phyloP scores from a whole-genome alignment of 2,329 filamentous ascomycete genomes.

The Pseudopithomyces chartarum region DNA sequence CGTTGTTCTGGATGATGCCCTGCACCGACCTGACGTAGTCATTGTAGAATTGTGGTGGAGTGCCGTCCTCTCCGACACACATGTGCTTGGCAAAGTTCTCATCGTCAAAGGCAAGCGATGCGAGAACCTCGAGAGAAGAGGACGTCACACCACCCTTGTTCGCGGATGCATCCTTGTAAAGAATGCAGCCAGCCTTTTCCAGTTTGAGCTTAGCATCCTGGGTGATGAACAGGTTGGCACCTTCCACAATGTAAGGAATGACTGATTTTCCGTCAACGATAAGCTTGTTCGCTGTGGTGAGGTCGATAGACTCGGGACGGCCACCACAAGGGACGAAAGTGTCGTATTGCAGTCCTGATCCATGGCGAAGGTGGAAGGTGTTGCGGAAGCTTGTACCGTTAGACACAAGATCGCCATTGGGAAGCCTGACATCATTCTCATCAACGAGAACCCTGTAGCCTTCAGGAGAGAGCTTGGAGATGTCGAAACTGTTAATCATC shows the following conservation, averaged over 20 bases:
- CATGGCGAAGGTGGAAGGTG: constrained; percentile 82
- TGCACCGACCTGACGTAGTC: constrained; percentile 92
- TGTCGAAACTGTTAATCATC: constrained; percentile 90
- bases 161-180: constrained; percentile 97
- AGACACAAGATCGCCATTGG: constrained; percentile 80
- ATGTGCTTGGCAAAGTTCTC: constrained; percentile 87
- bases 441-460: constrained; percentile 94
- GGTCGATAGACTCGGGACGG: constrained; percentile 93
- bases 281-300: constrained; percentile 82
- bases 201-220: constrained; percentile 96
- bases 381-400: constrained; percentile 98
- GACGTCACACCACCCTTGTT: constrained; percentile 99
- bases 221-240: constrained; percentile 97
- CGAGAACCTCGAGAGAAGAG: constrained; percentile 93
- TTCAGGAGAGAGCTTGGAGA: constrained; percentile 80
- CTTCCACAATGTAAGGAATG: constrained; percentile 95
- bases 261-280: constrained; percentile 87
- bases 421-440: constrained; percentile 85
- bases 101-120: constrained; percentile 93
- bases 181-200: constrained; percentile 89
- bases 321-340: constrained; percentile 95
- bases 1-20: constrained; percentile 87
- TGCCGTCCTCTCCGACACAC: constrained; percentile 80
- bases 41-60: constrained; percentile 87
- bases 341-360: constrained; percentile 72